These are phyloP conservation scores for Pharus latifolius DNA, from an alignment of 176 grass and related monocot species.

Conservation along the genomic window DNA sequence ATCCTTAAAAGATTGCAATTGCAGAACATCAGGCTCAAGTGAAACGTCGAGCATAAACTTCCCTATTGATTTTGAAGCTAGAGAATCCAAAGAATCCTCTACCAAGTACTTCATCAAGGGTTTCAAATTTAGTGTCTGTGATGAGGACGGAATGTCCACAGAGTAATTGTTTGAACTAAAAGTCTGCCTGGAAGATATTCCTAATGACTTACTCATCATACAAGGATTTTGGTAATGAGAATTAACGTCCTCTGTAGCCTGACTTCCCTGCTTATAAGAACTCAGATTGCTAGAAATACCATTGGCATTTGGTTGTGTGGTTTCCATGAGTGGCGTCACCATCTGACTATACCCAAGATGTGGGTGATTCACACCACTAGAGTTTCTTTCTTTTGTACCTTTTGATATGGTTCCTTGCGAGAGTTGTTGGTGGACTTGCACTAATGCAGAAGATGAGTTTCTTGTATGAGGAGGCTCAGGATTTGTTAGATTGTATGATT, in stretches of 20 bases:
- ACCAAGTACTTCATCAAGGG: neutral
- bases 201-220: neutral
- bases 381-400: neutral
- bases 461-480: conserved; percentile 19
- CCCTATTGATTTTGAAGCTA: conserved; percentile 38
- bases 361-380: neutral
- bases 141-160: neutral
- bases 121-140: neutral
- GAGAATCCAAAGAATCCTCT: conserved; percentile 21
- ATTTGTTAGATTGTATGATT: conserved; percentile 1
- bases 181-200: neutral
- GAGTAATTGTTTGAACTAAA: neutral
- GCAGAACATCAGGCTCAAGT: conserved; percentile 43
- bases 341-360: neutral
- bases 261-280: neutral
- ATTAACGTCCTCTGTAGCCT: neutral
- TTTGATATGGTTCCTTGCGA: neutral
- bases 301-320: neutral
- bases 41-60: conserved; percentile 63
- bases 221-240: neutral
- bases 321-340: conserved; percentile 1
- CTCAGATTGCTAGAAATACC: neutral
- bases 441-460: neutral
- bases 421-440: neutral
- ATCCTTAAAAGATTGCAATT: conserved; percentile 42